Percentiles rank a stretch among this genome's conserved stretches.
These are phyloP conservation scores for Coemansia sp. DNA, from an alignment of 192 early-diverging fungal species.

Conservation along the genomic window DNA sequence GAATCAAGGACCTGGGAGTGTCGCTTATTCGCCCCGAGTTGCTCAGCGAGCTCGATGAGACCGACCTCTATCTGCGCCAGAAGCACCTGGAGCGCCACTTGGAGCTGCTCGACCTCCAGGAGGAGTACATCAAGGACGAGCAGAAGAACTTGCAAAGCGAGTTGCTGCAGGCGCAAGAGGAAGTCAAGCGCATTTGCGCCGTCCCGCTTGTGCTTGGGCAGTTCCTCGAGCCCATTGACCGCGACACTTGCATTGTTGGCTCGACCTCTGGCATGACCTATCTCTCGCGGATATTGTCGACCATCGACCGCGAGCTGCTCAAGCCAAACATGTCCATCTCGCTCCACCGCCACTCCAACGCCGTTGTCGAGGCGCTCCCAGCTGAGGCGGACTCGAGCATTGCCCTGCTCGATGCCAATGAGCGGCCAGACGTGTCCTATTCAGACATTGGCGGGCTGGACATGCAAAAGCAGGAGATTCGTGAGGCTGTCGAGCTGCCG, in stretches of 20 bases:
- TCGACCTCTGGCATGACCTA: conserved; percentile 91
- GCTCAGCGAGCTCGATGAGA: conserved; percentile 55
- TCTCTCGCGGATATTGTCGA: conserved; percentile 91
- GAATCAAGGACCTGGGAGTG: conserved; percentile 51
- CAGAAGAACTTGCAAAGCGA: conserved; percentile 96
- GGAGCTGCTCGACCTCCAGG: conserved; percentile 94
- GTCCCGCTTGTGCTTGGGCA: conserved; percentile 99
- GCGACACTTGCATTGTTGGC: conserved; percentile 91
- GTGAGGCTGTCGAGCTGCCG: conserved; percentile 95
- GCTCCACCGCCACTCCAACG: conserved; percentile 95
- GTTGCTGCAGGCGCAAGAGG: conserved; percentile 90
- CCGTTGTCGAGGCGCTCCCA: conserved; percentile 94
- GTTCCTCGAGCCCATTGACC: conserved; percentile 96
- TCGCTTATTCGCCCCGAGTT: conserved; percentile 50
- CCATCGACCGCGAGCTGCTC: conserved; percentile 94
- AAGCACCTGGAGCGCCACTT: conserved; percentile 94
- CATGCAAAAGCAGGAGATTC: conserved; percentile 96
- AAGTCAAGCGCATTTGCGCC: conserved; percentile 97
- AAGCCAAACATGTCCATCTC: conserved; percentile 94
- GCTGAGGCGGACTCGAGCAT: conserved; percentile 94
- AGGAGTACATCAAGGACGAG: conserved; percentile 99
- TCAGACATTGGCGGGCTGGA: conserved; percentile 97
- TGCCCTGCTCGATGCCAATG: conserved; percentile 74
- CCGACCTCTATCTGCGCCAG: conserved; percentile 88
- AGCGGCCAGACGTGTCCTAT: conserved; percentile 97